A percentile compares a stretch with the other conserved stretches of the same genome.
Evolutionary conservation across 106 monocot genomes (phyloP).

Genomic region (Agapanthus africanus): DNA sequence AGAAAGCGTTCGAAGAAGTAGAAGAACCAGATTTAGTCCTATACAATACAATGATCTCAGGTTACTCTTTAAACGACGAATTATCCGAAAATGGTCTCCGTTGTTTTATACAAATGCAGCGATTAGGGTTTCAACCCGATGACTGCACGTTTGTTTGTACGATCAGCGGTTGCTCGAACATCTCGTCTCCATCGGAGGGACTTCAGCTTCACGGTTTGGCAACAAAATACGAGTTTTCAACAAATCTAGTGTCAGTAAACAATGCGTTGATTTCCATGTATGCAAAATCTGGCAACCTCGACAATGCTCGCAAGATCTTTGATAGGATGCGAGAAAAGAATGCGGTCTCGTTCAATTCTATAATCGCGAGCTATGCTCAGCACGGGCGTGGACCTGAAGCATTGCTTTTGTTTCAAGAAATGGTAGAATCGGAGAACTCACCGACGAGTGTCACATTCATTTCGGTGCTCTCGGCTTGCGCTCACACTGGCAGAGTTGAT

Average conservation of each 20-base stretch:
- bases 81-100: conserved; percentile 40
- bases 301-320: conserved; percentile 40
- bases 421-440: conserved; percentile 20
- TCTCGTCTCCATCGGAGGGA: conserved; percentile 52
- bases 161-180: conserved; percentile 50
- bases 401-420: conserved; percentile 25
- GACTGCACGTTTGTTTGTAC: conserved; percentile 60
- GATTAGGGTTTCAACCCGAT: conserved; percentile 46
- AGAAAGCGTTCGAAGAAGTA: conserved; percentile 55
- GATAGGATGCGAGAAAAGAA: conserved; percentile 32
- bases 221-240: conserved; percentile 27
- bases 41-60: conserved; percentile 72
- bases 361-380: conserved; percentile 53
- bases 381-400: conserved; percentile 42
- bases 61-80: conserved; percentile 39
- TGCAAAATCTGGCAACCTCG: conserved; percentile 47
- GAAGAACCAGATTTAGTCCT: conserved; percentile 41
- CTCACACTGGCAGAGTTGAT: conserved; percentile 10
- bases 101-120: conserved; percentile 49
- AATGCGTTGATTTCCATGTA: conserved; percentile 58
- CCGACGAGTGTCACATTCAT: conserved; percentile 54
- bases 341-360: conserved; percentile 49
- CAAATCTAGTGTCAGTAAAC: conserved; percentile 38
- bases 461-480: conserved; percentile 52
- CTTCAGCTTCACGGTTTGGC: conserved; percentile 54